Base-by-base conservation (phyloP, 2,329 filamentous ascomycete genomes). In the Arthrobotrys megalospora region DNA sequence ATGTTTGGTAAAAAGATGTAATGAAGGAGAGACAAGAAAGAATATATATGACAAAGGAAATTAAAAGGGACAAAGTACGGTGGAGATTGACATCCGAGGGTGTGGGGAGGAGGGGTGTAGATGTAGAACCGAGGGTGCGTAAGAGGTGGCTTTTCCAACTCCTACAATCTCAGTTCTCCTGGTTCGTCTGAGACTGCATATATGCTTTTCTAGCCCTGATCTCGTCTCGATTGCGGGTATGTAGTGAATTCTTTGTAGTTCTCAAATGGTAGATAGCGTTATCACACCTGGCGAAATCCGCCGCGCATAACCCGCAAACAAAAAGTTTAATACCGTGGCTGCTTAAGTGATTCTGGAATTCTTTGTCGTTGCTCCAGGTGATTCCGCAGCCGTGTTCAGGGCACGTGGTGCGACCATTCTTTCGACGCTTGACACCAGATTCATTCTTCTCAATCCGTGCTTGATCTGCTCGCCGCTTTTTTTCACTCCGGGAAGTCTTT, bases 1-100 rank as follows among this genome's bases (percentile, higher is more conserved):
- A 14, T 19, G 32, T 3, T 32, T 12, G 32, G 24, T 11, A 10
- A 38, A 38, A 38, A 6, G 32, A 38, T 38, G n/a, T 10, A 12
- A 58, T 58, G 1, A 58, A 58, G n/a, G 52, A 58, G 28, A 58
- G 52, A 58, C 32, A 21, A 58, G 52, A 58, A 58, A 3, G 16
- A 38, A 24, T 5, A 41, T 36, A 38, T 14, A 38, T 3, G 5
- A 41, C n/a, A 10, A 41, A 38, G n/a, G 7, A 21, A 21, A 3
- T 14, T 10, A 11, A 32, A 16, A 34, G 34, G 50, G 50, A 38
- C 6, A 10, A 38, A 38, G 2, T 8, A 16, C 8, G 41, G 41
- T 6, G 41, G 12, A 16, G 41, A 12, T 45, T 14, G n/a, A n/a
- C 24, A 6, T 45, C 41, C 11, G 41, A 45, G 11, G 41, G 24